phyloP scores from a whole-genome alignment of 1,139 yeast genomes.

The Kodamaea ohmeri region DNA sequence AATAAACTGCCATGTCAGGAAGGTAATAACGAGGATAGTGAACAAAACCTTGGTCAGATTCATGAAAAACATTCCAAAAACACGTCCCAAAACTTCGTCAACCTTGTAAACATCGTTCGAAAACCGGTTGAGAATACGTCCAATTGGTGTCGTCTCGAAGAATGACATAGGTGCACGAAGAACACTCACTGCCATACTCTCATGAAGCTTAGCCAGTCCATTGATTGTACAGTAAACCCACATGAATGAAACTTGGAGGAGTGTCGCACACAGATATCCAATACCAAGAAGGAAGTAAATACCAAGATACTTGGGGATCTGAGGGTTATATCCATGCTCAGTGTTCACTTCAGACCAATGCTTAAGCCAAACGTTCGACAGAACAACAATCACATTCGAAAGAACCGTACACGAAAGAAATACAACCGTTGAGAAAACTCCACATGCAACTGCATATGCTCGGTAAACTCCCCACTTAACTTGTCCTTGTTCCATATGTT shows the following conservation, averaged over 20 bases:
- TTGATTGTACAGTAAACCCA: conserved; percentile 85
- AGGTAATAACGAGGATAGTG: conserved; percentile 77
- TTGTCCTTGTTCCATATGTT: conserved; percentile 88
- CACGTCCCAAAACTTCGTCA: conserved; percentile 83
- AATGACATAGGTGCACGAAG: conserved; percentile 95
- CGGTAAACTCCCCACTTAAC: conserved; percentile 86
- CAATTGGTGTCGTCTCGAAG: conserved; percentile 96
- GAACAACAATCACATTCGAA: conserved; percentile 55
- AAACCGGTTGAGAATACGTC: conserved; percentile 89
- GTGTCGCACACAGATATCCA: conserved; percentile 52
- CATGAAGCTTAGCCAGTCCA: conserved; percentile 77
- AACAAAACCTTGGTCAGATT: conserved; percentile 74
- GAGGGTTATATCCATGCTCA: conserved; percentile 64
- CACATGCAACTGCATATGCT: conserved; percentile 87
- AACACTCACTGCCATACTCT: conserved; percentile 74
- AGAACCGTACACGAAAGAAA: conserved; percentile 51
- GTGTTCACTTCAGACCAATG: conserved; percentile 95
- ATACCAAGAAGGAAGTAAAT: conserved; percentile 76
- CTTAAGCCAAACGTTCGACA: conserved; percentile 83
- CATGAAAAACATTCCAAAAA: conserved; percentile 76
- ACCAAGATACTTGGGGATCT: conserved; percentile 65
- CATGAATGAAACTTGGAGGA: conserved; percentile 66
- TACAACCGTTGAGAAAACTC: conserved; percentile 60
- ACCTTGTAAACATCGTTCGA: conserved; percentile 91
- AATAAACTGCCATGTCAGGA: conserved; percentile 85